A percentile compares a stretch with the other conserved stretches of the same genome.
Conservation (phyloP, 768 basidiomycete species). For the Termitomyces sp. region DNA sequence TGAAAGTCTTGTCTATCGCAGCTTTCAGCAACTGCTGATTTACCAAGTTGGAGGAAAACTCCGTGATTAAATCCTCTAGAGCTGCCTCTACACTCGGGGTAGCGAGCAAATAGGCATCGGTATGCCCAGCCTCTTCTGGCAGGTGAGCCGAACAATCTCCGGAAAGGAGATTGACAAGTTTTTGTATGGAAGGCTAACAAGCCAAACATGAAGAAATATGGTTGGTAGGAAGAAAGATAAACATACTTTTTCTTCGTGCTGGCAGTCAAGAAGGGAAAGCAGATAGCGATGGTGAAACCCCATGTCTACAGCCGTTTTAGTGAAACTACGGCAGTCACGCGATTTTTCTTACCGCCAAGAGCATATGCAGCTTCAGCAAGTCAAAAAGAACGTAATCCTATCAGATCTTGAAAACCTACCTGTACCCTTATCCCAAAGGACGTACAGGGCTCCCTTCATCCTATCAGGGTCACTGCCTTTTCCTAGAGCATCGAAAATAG, state of each 20-base stretch:
- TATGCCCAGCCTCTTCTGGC: constrained; percentile 60
- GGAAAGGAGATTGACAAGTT: constrained; percentile 57
- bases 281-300: constrained; percentile 53
- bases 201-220: not conserved
- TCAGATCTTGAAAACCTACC: constrained; percentile 31
- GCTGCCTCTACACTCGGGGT: constrained; percentile 42
- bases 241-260: constrained; percentile 79
- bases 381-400: constrained; percentile 6
- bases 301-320: constrained; percentile 38
- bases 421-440: constrained; percentile 67
- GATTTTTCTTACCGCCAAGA: constrained; percentile 47
- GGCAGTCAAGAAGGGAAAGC: constrained; percentile 62
- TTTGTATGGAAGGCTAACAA: constrained; percentile 68
- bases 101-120: constrained; percentile 51
- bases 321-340: not conserved
- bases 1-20: constrained; percentile 35
- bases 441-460: constrained; percentile 92
- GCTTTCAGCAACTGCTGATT: constrained; percentile 37
- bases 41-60: constrained; percentile 41
- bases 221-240: not conserved
- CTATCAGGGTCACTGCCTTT: constrained; percentile 85
- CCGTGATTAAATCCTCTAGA: constrained; percentile 41
- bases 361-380: constrained; percentile 53
- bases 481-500: constrained; percentile 52
- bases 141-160: constrained; percentile 56